Percentiles rank a stretch among this genome's conserved stretches.
phyloP scores from a whole-genome alignment of 805 yeast species.

The Metschnikowia reukaufii region DNA sequence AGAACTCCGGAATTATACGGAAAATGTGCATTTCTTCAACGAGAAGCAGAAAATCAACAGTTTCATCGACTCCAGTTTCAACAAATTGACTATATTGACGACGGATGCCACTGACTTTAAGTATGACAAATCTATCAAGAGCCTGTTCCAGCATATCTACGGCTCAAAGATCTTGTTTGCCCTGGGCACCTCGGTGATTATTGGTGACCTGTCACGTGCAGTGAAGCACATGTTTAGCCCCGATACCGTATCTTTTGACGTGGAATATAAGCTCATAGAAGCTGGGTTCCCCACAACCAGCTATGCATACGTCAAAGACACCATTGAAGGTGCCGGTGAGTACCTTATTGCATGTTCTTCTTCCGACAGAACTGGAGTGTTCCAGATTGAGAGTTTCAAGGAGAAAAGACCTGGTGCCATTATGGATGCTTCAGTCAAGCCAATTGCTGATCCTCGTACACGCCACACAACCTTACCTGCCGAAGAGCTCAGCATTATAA shows the following conservation, averaged over 20 bases:
- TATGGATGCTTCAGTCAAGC: not conserved
- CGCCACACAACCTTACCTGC: slow-evolving; percentile 17
- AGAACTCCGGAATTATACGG: slow-evolving; percentile 3
- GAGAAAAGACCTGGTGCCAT: not conserved
- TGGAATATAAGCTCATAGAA: slow-evolving; percentile 7
- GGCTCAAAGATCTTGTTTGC: slow-evolving; percentile 4
- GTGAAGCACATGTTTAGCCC: not conserved
- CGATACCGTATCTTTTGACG: slow-evolving; percentile 2
- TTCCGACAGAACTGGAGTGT: slow-evolving; percentile 15
- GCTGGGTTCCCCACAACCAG: slow-evolving; percentile 7
- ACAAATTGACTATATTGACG: slow-evolving; percentile 14
- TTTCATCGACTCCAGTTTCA: slow-evolving; percentile 11
- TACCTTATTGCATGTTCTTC: slow-evolving; percentile 23
- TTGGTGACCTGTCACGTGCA: slow-evolving; percentile 10
- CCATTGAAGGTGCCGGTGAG: slow-evolving; percentile 29
- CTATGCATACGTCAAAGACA: slow-evolving; percentile 25
- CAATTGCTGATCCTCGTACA: not conserved
- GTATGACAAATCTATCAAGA: not conserved
- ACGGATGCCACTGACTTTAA: slow-evolving; percentile 9
- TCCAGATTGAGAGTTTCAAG: slow-evolving; percentile 12
- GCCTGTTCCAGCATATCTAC: not conserved
- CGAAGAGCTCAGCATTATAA: slow-evolving; percentile 16
- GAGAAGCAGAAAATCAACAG: slow-evolving; percentile 5
- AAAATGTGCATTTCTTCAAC: slow-evolving; percentile 5
- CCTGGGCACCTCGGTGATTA: slow-evolving; percentile 1